Conservation (phyloP, 2,329 filamentous ascomycete genomes). For the Arthroderma sp. region DNA sequence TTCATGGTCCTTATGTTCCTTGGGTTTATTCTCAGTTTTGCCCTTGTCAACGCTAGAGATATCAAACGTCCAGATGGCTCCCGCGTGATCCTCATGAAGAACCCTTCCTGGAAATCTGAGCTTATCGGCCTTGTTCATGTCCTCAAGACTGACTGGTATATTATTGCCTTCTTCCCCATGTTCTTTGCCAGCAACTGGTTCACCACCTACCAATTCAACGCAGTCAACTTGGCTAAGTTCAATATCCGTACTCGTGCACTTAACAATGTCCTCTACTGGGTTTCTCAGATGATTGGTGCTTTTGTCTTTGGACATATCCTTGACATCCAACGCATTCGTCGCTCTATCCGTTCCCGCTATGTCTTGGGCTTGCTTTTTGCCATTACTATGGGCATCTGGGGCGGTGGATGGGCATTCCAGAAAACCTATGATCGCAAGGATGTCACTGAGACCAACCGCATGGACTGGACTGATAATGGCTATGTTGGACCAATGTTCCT, state of each 20-base stretch:
- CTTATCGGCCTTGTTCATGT: conserved; percentile 64
- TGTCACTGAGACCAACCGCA: conserved; percentile 14
- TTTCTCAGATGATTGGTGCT: conserved; percentile 65
- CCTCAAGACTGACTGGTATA: conserved; percentile 56
- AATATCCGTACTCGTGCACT: conserved; percentile 62
- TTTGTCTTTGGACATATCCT: conserved; percentile 59
- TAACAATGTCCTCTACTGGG: conserved; percentile 69
- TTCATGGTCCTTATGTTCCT: conserved; percentile 70
- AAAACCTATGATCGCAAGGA: conserved; percentile 43
- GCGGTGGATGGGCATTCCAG: conserved; percentile 72
- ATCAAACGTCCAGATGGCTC: conserved; percentile 68
- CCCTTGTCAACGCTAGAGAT: conserved; percentile 57
- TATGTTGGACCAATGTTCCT: conserved; percentile 74
- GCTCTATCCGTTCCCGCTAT: conserved; percentile 55
- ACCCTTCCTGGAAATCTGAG: conserved; percentile 75
- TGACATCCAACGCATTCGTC: conserved; percentile 48
- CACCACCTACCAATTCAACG: conserved; percentile 68
- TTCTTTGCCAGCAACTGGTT: conserved; percentile 72
- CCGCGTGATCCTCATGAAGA: conserved; percentile 76
- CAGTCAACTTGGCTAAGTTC: conserved; percentile 58
- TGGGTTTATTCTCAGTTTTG: conserved; percentile 57
- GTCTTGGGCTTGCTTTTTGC: conserved; percentile 51
- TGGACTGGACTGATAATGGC: conserved; percentile 37
- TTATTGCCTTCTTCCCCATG: conserved; percentile 67
- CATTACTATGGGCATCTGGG: conserved; percentile 69